phyloP scores from a whole-genome alignment of 805 yeast species.

The Kodamaea nitidulidarum region DNA sequence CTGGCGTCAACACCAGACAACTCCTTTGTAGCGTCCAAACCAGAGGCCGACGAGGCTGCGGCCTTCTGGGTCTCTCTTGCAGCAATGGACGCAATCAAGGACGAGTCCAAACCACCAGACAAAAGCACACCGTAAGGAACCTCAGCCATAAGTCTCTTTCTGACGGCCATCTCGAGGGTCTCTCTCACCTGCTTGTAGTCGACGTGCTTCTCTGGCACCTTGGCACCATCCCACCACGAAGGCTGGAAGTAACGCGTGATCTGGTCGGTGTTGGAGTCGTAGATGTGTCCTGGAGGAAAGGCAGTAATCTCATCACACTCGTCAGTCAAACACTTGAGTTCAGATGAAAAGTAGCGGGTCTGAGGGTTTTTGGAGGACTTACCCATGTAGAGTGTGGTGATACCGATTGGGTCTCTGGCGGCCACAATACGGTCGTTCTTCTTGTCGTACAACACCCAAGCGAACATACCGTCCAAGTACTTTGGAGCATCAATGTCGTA shows the following conservation, averaged over 20 bases:
- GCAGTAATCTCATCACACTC: slow-evolving; percentile 91
- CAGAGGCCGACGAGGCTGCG: slow-evolving; percentile 48
- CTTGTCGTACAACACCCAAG: slow-evolving; percentile 86
- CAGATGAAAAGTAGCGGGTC: slow-evolving; percentile 87
- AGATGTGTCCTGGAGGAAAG: slow-evolving; percentile 98
- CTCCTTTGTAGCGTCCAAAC: slow-evolving; percentile 59
- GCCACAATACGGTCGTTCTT: slow-evolving; percentile 84
- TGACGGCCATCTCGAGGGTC: slow-evolving; percentile 86
- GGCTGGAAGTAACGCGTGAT: slow-evolving; percentile 88
- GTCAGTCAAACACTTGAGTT: slow-evolving; percentile 87
- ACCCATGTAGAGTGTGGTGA: slow-evolving; percentile 95
- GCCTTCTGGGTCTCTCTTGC: slow-evolving; percentile 92
- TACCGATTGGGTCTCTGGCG: slow-evolving; percentile 98
- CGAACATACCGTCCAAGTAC: slow-evolving; percentile 96
- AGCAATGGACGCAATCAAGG: slow-evolving; percentile 94
- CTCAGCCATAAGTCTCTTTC: slow-evolving; percentile 99
- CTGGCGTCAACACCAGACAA: slow-evolving; percentile 89
- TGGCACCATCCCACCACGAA: slow-evolving; percentile 84
- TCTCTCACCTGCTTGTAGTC: slow-evolving; percentile 72
- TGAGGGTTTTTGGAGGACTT: slow-evolving; percentile 63
- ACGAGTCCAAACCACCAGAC: slow-evolving; percentile 97
- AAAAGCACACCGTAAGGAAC: slow-evolving; percentile 97
- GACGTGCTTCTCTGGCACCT: slow-evolving; percentile 71
- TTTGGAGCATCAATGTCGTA: slow-evolving; percentile 89
- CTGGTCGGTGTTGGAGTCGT: slow-evolving; percentile 86